phyloP scores from a whole-genome alignment of 1,139 yeast genomes.

The Magnusiomyces magnusii region DNA sequence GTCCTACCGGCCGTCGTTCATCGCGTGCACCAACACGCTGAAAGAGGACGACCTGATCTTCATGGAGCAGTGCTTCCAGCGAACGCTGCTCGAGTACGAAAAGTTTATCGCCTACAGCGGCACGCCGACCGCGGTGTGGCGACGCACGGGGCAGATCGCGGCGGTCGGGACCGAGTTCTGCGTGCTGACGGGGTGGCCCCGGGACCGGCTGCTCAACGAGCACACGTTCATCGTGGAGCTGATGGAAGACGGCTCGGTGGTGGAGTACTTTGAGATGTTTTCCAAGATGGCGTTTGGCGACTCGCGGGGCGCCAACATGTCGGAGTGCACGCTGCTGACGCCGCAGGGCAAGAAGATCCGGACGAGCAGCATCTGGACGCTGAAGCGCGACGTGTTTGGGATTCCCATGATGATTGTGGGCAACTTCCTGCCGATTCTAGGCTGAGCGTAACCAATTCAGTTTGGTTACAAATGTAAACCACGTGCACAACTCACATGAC shows the following conservation, averaged over 20 bases:
- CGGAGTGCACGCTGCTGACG: conserved; percentile 68
- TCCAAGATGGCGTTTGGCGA: conserved; percentile 88
- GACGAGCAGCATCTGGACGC: conserved; percentile 85
- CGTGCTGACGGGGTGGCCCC: conserved; percentile 79
- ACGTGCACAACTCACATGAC: neutral
- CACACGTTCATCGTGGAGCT: conserved; percentile 76
- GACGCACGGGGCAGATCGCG: conserved; percentile 90
- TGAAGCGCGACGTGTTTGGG: conserved; percentile 80
- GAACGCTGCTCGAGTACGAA: conserved; percentile 81
- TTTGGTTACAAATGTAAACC: neutral
- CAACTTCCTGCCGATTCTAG: conserved; percentile 37
- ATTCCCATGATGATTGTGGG: conserved; percentile 98
- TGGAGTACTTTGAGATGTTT: conserved; percentile 81
- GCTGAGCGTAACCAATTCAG: no score
- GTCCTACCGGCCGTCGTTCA: conserved; percentile 80
- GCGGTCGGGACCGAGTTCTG: conserved; percentile 91
- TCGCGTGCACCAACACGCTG: conserved; percentile 82
- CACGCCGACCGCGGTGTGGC: conserved; percentile 92
- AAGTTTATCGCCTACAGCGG: conserved; percentile 76
- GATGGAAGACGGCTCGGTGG: conserved; percentile 77
- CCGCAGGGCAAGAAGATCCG: conserved; percentile 44
- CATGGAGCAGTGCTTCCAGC: conserved; percentile 91
- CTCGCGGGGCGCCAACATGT: conserved; percentile 77
- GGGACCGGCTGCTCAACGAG: conserved; percentile 48
- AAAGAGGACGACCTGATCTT: conserved; percentile 87